Evolutionary conservation across 768 basidiomycete genomes (phyloP), one percentile per base, ranked within the genome.

Genomic region (Cystobasidium onofrii): DNA sequence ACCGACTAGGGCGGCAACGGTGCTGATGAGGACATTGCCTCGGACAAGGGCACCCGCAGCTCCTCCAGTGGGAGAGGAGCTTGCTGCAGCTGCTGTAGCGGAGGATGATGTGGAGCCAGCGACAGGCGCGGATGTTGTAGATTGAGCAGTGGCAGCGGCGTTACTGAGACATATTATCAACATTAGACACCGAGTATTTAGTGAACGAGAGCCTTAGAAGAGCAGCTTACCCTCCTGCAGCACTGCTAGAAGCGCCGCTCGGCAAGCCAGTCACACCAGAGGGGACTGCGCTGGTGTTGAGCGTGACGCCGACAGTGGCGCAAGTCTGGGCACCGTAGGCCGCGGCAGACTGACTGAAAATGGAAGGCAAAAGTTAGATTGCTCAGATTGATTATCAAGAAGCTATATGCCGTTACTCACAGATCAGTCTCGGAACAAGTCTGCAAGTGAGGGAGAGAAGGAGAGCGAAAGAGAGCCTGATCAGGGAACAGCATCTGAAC

Each of bases 281-380:
- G 33, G 69, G 69, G 12, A 41, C 31, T 7, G 69, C 69, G 54
- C 46, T 71, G 25, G 69, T 71, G 54, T 71, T 44, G 1, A 71
- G 54, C 20, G 69, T 71, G 10, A 71, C 33, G 36, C 69, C 69
- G 34, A 71, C 52, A 34, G 6, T 34, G 46, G 7, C n/a, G 54
- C 69, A 71, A 10, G 33, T 10, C 33, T 60, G 54, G 36, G 25
- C 23, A 25, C 69, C 69, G 34, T 60, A 71, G 6, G 50, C 33
- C 3, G 52, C 31, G 36, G 69, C 69, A 29, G 69, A 3, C 23
- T 71, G 29, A 18, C 50, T 55, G 55, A 2, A 17, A 23, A 43
- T 27, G 25, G 63, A 27, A 27, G 31, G n/a, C 20, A 18, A 41
- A 43, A 34, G 33, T 43, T 18, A 27, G 25, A 15, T 6, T n/a